These are phyloP conservation scores for Candida gigantensis DNA, from an alignment of 1,139 yeast genomes.

Conservation along the genomic window DNA sequence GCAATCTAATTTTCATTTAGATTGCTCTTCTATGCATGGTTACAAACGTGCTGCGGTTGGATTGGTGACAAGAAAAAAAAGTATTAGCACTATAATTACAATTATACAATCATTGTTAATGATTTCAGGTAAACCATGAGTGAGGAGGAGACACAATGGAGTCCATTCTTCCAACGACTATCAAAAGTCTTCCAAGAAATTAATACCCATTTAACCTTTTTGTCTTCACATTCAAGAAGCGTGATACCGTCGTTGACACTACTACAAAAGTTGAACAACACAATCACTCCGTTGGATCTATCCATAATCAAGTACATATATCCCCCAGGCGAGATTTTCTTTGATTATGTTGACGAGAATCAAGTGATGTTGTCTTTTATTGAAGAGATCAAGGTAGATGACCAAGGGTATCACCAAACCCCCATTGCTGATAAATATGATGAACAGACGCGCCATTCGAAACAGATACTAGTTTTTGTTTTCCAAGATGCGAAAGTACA, in stretches of 20 bases:
- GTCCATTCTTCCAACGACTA: constrained; percentile 19
- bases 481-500: constrained; percentile 67
- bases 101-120: too few species aligned
- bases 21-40: too few species aligned
- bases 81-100: too few species aligned
- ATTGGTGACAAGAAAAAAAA: too few species aligned
- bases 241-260: constrained; percentile 43
- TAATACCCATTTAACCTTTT: constrained; percentile 45
- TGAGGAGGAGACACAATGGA: constrained; percentile 8
- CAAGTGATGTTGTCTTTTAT: constrained; percentile 39
- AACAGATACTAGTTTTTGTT: constrained; percentile 68
- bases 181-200: constrained; percentile 29
- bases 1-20: too few species aligned
- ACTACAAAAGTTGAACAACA: constrained; percentile 31
- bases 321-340: constrained; percentile 67
- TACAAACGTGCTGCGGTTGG: too few species aligned
- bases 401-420: constrained; percentile 45
- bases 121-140: background rate
- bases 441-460: constrained; percentile 23
- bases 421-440: constrained; percentile 35
- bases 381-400: constrained; percentile 36
- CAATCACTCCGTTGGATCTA: constrained; percentile 49
- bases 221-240: constrained; percentile 43
- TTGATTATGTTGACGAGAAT: constrained; percentile 72
- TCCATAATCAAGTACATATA: constrained; percentile 64